Evolutionary conservation across 129 eudicot species (phyloP), one percentile per base, ranked within the genome.

Genomic region (Flaveria brownii): DNA sequence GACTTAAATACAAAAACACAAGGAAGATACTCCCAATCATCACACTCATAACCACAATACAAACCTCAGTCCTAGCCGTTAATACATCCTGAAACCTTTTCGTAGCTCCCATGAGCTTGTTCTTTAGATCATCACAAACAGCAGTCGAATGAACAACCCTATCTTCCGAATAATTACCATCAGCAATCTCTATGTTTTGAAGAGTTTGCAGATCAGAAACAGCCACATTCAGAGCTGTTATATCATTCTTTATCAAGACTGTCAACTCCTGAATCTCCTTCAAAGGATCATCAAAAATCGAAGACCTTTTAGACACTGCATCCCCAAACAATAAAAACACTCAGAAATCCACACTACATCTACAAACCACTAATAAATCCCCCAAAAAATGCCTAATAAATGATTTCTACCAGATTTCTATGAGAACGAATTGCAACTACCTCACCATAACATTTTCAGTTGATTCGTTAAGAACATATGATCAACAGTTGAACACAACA

Each of bases 261-360:
- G 89, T 88, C 56, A 91, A 54, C 75, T 91, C 88, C 77, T 91
- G 89, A 75, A 86, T 91, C 86, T 91, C 97, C 93, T 78, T 86
- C 49, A 85, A 69, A 6, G 91, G 97, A 82, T 91, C 97, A 81
- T 91, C 91, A 57, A 91, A 91, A 47, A 91, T 83, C 5, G 97
- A 88, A 64, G 97, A 86, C 81, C 80, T 91, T 70, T 91, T 91
- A 42, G 91, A 84, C 80, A 88, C 97, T 90, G 90, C 86, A 71
- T 46, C 46, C 63, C 39, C 71, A 76, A 14, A 45, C 50, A 77
- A 78, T 41, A 62, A 52, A 60, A 9, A 70, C 11, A 52, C 61
- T 77, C 68, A 51, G 16, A 49, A 20, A 39, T 50, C 41, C 63
- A 50, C n/a, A 26, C 67, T 36, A 13, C 28, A 14, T 61, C 41